These are phyloP conservation scores for Mayamaea pseudoterrestris DNA, from an alignment of 108 stramenopile species.

Conservation along the genomic window DNA sequence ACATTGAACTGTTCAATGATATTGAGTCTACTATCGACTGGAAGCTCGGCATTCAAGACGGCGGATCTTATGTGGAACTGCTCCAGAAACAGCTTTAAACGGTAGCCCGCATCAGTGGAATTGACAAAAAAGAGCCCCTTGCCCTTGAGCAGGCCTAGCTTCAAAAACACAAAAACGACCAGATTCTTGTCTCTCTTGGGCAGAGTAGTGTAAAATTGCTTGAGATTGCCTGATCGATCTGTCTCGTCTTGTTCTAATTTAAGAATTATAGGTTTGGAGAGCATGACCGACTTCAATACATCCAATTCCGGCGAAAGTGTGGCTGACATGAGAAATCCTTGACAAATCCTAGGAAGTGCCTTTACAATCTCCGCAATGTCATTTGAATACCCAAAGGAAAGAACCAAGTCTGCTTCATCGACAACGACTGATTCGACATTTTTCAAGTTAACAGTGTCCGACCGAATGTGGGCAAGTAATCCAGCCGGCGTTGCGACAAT, in stretches of 20 bases:
- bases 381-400: slow-evolving; percentile 90
- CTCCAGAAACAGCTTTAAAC: slow-evolving; percentile 95
- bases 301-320: slow-evolving; percentile 88
- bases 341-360: slow-evolving; percentile 84
- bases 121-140: slow-evolving; percentile 98
- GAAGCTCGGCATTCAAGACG: slow-evolving; percentile 94
- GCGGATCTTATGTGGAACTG: slow-evolving; percentile 93
- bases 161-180: slow-evolving; percentile 83
- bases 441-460: slow-evolving; percentile 38
- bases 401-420: slow-evolving; percentile 97
- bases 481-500: slow-evolving; percentile 70
- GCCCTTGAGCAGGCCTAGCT: slow-evolving; percentile 90
- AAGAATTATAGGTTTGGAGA: slow-evolving; percentile 89
- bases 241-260: slow-evolving; percentile 84
- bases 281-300: slow-evolving; percentile 82
- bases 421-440: slow-evolving; percentile 83
- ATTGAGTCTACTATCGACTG: slow-evolving; percentile 85
- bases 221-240: slow-evolving; percentile 42
- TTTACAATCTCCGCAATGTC: slow-evolving; percentile 82
- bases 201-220: slow-evolving; percentile 83
- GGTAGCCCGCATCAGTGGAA: slow-evolving; percentile 81
- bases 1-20: slow-evolving; percentile 96
- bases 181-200: slow-evolving; percentile 83
- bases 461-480: slow-evolving; percentile 56
- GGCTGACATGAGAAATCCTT: slow-evolving; percentile 97